These are phyloP conservation scores for Candida odintsovae DNA, from an alignment of 805 yeast species.

Conservation along the genomic window DNA sequence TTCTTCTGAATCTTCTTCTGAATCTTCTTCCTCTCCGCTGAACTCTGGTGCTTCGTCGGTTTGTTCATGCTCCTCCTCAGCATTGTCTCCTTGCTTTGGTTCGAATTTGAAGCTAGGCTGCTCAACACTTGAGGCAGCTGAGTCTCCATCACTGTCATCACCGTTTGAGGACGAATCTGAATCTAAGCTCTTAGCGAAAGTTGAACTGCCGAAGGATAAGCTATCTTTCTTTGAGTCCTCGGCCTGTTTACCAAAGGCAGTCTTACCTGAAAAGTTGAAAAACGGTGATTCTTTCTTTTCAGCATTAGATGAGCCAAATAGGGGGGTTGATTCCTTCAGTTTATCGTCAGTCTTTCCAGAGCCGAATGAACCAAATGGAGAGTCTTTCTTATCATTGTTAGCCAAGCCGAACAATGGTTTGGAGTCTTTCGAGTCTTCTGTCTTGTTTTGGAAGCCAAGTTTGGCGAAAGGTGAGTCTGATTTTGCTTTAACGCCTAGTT, in stretches of 20 bases:
- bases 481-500: not conserved
- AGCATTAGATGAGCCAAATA: not conserved
- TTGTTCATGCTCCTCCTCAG: not conserved
- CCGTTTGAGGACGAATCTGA: not conserved
- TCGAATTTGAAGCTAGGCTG: not conserved
- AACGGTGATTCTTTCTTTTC: not conserved
- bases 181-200: not conserved
- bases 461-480: conserved; percentile 4
- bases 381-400: not conserved
- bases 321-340: not conserved
- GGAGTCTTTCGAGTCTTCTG: not conserved
- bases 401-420: too few species aligned
- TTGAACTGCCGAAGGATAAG: not conserved
- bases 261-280: not conserved
- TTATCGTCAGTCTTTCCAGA: not conserved
- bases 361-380: not conserved
- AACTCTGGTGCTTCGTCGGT: not conserved
- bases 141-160: not conserved
- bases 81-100: not conserved
- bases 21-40: not conserved
- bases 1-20: not conserved
- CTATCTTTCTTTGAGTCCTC: not conserved
- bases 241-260: not conserved
- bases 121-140: not conserved
- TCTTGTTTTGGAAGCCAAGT: not conserved